phyloP scores from a whole-genome alignment of 208 protist genomes.

The Leptomonas seymouri region DNA sequence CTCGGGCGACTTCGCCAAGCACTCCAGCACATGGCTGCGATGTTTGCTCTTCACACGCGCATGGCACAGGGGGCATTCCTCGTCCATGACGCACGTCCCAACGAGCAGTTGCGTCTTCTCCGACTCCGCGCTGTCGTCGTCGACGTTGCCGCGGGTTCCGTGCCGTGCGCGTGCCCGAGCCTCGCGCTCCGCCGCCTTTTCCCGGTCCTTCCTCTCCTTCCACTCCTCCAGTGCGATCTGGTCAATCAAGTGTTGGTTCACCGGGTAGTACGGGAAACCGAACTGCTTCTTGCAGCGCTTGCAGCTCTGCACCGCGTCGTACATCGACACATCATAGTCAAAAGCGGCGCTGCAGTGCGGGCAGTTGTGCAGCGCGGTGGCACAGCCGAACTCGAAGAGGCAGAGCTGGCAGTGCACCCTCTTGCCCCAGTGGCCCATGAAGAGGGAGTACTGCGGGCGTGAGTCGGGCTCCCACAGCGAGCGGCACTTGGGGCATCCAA shows the following conservation, averaged over 20 bases:
- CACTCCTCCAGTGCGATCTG: constrained; percentile 63
- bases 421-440: constrained; percentile 84
- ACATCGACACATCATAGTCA: constrained; percentile 82
- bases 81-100: constrained; percentile 70
- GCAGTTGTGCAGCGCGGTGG: constrained; percentile 79
- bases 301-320: constrained; percentile 64
- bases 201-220: constrained; percentile 48
- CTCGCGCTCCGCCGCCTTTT: constrained; percentile 48
- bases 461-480: constrained; percentile 73
- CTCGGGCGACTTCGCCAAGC: constrained; percentile 29
- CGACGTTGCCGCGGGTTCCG: too few species aligned
- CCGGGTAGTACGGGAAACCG: constrained; percentile 86
- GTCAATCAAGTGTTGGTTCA: constrained; percentile 77
- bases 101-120: constrained; percentile 49
- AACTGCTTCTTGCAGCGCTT: constrained; percentile 57
- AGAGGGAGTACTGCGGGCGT: constrained; percentile 83
- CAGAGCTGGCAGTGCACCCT: constrained; percentile 89
- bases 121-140: constrained; percentile 21
- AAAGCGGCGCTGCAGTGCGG: constrained; percentile 76
- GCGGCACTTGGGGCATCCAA: constrained; percentile 80
- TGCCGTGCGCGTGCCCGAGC: constrained; percentile 35
- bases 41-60: constrained; percentile 53
- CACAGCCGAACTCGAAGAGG: constrained; percentile 78
- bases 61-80: constrained; percentile 72
- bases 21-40: constrained; percentile 59